phyloP scores from a whole-genome alignment of 768 basidiomycete species.

The Tricholoma hemisulphureum region DNA sequence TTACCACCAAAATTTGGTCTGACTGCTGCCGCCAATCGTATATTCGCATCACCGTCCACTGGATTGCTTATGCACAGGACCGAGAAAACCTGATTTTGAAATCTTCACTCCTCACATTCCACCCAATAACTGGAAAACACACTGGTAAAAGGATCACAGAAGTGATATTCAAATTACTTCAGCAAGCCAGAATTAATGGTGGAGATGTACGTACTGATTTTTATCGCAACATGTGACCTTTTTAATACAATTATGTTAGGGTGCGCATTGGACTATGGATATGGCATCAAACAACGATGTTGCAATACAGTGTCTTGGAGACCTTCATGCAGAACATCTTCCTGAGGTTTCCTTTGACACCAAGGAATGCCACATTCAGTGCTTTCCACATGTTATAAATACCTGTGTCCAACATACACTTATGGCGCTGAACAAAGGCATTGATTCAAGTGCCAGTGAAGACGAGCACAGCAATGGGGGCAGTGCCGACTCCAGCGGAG shows the following conservation, averaged over 20 bases:
- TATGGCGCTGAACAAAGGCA: not conserved
- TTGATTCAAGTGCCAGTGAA: not conserved
- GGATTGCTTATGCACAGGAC: slow-evolving; percentile 7
- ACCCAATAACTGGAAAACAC: slow-evolving; percentile 14
- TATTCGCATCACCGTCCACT: slow-evolving; percentile 18
- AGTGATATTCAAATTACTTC: slow-evolving; percentile 1
- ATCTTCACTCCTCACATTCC: slow-evolving; percentile 13
- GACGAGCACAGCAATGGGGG: not conserved
- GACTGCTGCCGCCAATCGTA: slow-evolving; percentile 5
- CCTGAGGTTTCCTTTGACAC: slow-evolving; percentile 8
- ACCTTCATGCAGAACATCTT: not conserved
- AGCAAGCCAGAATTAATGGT: slow-evolving; percentile 1
- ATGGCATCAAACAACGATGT: slow-evolving; percentile 18
- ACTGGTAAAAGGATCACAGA: slow-evolving; percentile 8
- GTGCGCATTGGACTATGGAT: slow-evolving; percentile 14
- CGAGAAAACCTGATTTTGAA: slow-evolving; percentile 2
- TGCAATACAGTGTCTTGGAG: slow-evolving; percentile 2
- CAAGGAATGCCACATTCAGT: slow-evolving; percentile 10
- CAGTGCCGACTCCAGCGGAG: no score
- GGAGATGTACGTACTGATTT: not conserved
- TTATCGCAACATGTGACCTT: not conserved
- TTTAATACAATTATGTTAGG: not conserved
- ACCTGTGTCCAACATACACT: slow-evolving; percentile 13
- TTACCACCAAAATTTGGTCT: slow-evolving; percentile 20
- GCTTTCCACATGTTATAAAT: slow-evolving; percentile 23